Evolutionary conservation across 257 asterid genomes (phyloP).

Genomic region (Gentiana dahurica): DNA sequence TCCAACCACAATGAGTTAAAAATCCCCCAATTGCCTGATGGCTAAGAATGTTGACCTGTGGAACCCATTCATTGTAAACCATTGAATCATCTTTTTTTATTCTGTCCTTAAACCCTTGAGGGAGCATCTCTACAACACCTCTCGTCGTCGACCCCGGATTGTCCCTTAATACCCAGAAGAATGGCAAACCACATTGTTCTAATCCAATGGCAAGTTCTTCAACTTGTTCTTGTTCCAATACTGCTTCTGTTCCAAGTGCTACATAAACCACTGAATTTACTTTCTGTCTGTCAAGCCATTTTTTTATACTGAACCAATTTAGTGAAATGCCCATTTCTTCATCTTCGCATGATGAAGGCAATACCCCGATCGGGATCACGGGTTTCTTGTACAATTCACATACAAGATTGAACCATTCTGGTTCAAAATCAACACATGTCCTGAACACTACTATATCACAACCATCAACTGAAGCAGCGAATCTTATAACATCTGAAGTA

Average conservation of each 20-base stretch:
- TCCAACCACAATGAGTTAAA: constrained; percentile 90
- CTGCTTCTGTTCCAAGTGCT: constrained; percentile 82
- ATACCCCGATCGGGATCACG: constrained; percentile 44
- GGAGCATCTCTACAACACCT: constrained; percentile 36
- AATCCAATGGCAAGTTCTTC: constrained; percentile 61
- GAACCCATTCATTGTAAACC: constrained; percentile 51
- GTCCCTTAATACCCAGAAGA: constrained; percentile 63
- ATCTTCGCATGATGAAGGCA: constrained; percentile 35
- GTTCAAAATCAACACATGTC: constrained; percentile 61
- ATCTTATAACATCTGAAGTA: constrained; percentile 42
- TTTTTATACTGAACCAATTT: constrained; percentile 38
- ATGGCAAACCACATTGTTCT: constrained; percentile 51
- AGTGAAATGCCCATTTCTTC: constrained; percentile 10
- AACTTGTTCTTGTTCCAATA: constrained; percentile 29
- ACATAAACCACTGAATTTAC: constrained; percentile 44
- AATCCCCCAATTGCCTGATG: constrained; percentile 54
- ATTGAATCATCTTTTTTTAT: constrained; percentile 23
- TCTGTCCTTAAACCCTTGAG: constrained; percentile 38
- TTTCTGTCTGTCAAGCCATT: constrained; percentile 41
- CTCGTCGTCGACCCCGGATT: constrained; percentile 19
- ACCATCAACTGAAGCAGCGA: constrained; percentile 39
- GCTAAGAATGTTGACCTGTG: constrained; percentile 56
- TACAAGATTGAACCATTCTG: constrained; percentile 57
- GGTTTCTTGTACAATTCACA: constrained; percentile 44
- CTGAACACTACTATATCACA: constrained; percentile 55